phyloP scores from a whole-genome alignment of 805 yeast species.

The Komagataella pseudopastoris region DNA sequence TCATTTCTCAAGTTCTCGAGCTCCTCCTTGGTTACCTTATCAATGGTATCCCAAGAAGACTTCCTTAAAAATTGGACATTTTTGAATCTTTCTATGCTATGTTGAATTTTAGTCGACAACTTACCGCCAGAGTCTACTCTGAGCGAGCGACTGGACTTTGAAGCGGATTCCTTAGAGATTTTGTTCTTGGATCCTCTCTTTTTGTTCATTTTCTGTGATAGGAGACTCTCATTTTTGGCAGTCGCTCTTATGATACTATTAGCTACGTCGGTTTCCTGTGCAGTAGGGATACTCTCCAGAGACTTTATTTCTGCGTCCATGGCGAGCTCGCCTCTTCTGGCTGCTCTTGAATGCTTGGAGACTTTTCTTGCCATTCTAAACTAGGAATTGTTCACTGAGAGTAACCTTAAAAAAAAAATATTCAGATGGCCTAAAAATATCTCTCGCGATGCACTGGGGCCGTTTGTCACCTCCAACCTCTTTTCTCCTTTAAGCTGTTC shows the following conservation, averaged over 20 bases:
- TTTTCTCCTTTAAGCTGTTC: background rate
- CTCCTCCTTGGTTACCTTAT: conserved; percentile 27
- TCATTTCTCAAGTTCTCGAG: conserved; percentile 32
- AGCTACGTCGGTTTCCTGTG: background rate
- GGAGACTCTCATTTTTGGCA: background rate
- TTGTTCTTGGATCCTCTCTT: background rate
- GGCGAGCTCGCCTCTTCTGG: conserved; percentile 1
- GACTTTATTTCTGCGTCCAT: conserved; percentile 1
- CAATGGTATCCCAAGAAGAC: conserved; percentile 62
- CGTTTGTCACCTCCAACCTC: background rate
- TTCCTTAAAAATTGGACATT: conserved; percentile 50
- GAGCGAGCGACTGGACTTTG: background rate
- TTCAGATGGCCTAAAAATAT: background rate
- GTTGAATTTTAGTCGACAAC: conserved; percentile 47
- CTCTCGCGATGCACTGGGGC: background rate
- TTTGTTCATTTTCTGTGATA: conserved; percentile 1
- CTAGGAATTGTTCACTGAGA: background rate
- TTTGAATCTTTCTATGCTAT: conserved; percentile 50
- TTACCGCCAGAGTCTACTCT: conserved; percentile 20
- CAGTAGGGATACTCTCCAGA: background rate
- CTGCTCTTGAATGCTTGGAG: conserved; percentile 1
- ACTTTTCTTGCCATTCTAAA: conserved; percentile 1
- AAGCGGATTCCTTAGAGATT: background rate
- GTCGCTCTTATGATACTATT: background rate
- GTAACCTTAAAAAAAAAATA: background rate